Percentiles rank a stretch among this genome's conserved stretches.
These are phyloP conservation scores for Crithidia bombi DNA, from an alignment of 208 protist genomes.

Conservation along the genomic window DNA sequence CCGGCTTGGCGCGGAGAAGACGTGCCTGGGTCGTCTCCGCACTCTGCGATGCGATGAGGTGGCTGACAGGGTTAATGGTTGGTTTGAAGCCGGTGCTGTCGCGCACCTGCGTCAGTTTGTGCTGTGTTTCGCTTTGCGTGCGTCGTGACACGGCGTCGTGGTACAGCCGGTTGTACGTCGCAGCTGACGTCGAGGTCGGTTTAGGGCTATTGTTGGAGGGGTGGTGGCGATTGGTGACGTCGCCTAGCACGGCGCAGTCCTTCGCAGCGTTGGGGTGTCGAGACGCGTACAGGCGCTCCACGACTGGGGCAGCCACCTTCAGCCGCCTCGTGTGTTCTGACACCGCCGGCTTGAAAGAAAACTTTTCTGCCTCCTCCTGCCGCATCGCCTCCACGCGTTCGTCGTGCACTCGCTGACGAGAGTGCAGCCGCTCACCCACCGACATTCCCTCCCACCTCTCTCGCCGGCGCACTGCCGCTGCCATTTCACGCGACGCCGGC, in stretches of 20 bases:
- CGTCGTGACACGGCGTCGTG: conserved; percentile 23
- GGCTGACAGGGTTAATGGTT: conserved; percentile 47
- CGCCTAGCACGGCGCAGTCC: not conserved
- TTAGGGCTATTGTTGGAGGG: not conserved
- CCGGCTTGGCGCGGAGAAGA: conserved; percentile 28
- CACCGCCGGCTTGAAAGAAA: conserved; percentile 41
- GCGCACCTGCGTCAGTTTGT: conserved; percentile 4
- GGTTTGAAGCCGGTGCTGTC: conserved; percentile 37
- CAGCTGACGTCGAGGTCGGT: not conserved
- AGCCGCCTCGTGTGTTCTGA: conserved; percentile 28
- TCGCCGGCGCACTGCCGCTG: conserved; percentile 17
- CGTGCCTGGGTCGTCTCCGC: conserved; percentile 41
- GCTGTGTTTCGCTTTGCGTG: conserved; percentile 9
- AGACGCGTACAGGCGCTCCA: conserved; percentile 37
- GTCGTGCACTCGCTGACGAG: conserved; percentile 26
- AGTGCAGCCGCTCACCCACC: conserved; percentile 24
- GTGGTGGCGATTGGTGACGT: conserved; percentile 19
- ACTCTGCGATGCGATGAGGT: conserved; percentile 45
- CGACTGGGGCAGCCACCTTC: conserved; percentile 11
- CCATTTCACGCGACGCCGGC: conserved; percentile 31
- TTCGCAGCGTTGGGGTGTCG: not conserved
- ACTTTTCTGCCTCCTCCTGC: conserved; percentile 18
- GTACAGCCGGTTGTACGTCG: conserved; percentile 31
- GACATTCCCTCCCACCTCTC: conserved; percentile 16
- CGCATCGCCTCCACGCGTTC: conserved; percentile 12